Base-by-base conservation (phyloP, 805 yeast species). In the Kodamaea hsintzibuensis region DNA sequence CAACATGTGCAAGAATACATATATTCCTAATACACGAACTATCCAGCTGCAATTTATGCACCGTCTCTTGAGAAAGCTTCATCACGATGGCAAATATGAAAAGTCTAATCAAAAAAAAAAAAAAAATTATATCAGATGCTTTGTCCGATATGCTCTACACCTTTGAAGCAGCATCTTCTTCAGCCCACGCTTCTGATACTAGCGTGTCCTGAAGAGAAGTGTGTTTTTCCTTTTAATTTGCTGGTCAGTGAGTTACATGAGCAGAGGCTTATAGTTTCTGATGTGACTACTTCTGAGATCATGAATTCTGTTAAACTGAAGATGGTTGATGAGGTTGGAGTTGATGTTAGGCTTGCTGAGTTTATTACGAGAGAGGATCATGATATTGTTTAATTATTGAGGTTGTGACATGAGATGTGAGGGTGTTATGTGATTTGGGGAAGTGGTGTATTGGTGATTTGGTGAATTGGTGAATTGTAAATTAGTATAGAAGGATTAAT, bases 1-100 rank as follows among this genome's bases (percentile, higher is more conserved):
- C 99, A 19, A 95, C 99, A 71, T 95, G 99, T 0, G 99, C 99
- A 49, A 95, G 78, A 57, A 95, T 91, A 71, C 99, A 95, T 44
- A 95, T 90, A 70, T 95, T 95, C 56, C 99, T 79, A 30, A 93
- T 84, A 56, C 83, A 76, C 13, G 80, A 72, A 0, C 96, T 84
- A 58, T 87, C 82, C 59, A 77, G 77, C 68, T 93, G 98, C 16
- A 91, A 73, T 58, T 82, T 70, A 33, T 81, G 77, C 35, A 91
- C 80, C 30, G 85, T 84, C 40, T 83, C 86, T 4, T 87, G 78
- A 1, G 89, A 80, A 19, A 89, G 77, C 68, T 81, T 82, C 82
- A 83, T 76, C 9, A 38, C 47, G 46, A 49, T 42, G 51, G 48
- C 49, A 45, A 47, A 52, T 25, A 35, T 16, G 47, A 43, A 50